phyloP scores from a whole-genome alignment of 2,329 filamentous ascomycete species.

The Pestalotiopsis sp. region DNA sequence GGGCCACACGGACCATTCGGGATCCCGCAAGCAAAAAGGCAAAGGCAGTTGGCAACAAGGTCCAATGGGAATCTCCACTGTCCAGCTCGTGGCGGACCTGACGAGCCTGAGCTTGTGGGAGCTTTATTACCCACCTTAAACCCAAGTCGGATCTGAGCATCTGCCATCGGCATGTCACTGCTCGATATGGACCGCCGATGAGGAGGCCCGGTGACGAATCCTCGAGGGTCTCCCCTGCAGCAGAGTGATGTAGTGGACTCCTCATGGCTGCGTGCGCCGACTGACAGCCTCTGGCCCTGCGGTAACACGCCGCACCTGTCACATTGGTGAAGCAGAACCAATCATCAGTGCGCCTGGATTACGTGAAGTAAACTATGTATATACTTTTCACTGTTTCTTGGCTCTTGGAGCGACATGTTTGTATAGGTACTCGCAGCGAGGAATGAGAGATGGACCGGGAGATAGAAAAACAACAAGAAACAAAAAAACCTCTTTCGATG shows the following conservation, averaged over 20 bases:
- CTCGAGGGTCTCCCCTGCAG: not conserved
- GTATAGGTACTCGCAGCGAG: too few relatives aligned
- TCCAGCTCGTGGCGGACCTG: not conserved
- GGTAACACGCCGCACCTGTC: constrained; percentile 3
- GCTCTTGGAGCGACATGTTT: too few relatives aligned
- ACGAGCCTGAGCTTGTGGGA: not conserved
- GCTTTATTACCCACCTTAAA: not conserved
- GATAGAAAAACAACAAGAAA: not conserved
- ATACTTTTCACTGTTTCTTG: too few relatives aligned
- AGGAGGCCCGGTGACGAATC: not conserved
- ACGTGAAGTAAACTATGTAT: too few relatives aligned
- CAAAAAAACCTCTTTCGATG: not conserved
- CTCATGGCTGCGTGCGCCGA: not conserved
- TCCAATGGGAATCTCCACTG: not conserved
- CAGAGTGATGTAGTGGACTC: not conserved
- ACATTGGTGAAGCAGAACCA: not conserved
- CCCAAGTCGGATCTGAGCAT: not conserved
- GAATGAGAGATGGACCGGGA: not conserved
- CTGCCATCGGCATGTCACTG: not conserved
- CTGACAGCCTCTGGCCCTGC: not conserved
- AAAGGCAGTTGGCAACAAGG: not conserved
- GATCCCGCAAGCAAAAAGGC: not conserved
- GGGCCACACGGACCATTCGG: not conserved
- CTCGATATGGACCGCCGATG: not conserved
- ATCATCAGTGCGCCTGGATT: not conserved